Evolutionary conservation across 2,329 filamentous ascomycete species (phyloP).

Genomic region (Cucurbitaria berberidis): DNA sequence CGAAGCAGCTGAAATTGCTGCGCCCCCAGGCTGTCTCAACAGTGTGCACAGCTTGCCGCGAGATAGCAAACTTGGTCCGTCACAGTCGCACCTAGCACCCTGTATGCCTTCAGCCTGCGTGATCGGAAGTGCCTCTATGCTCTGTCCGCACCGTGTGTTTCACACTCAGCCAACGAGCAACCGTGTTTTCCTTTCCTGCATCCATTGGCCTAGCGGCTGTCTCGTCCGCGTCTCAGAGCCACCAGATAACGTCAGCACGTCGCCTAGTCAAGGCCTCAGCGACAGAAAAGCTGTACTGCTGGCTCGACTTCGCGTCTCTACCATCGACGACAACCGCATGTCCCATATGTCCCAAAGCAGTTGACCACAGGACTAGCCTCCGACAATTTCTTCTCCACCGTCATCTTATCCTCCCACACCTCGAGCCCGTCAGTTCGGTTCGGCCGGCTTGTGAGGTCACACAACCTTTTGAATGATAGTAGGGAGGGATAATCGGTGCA

Average conservation of each 20-base stretch:
- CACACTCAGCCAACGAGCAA: slow-evolving; percentile 18
- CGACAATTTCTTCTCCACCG: slow-evolving; percentile 6
- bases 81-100: background rate
- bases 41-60: background rate
- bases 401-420: slow-evolving; percentile 6
- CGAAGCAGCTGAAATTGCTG: slow-evolving; percentile 25
- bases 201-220: slow-evolving; percentile 37
- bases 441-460: slow-evolving; percentile 20
- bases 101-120: background rate
- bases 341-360: background rate
- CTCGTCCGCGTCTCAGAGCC: slow-evolving; percentile 42
- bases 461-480: slow-evolving; percentile 10
- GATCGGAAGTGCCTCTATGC: no score
- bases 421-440: slow-evolving; percentile 15
- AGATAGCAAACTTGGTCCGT: background rate
- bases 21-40: slow-evolving; percentile 9
- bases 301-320: no score
- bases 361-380: slow-evolving; percentile 8
- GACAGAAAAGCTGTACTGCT: no score
- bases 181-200: no score
- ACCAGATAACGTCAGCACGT: slow-evolving; percentile 34
- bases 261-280: slow-evolving; percentile 21
- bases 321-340: background rate
- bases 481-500: slow-evolving; percentile 19
- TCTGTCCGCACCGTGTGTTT: slow-evolving; percentile 24